These are phyloP conservation scores for Rhynchosporium secalis DNA, from an alignment of 2,329 filamentous ascomycete species.

Conservation along the genomic window DNA sequence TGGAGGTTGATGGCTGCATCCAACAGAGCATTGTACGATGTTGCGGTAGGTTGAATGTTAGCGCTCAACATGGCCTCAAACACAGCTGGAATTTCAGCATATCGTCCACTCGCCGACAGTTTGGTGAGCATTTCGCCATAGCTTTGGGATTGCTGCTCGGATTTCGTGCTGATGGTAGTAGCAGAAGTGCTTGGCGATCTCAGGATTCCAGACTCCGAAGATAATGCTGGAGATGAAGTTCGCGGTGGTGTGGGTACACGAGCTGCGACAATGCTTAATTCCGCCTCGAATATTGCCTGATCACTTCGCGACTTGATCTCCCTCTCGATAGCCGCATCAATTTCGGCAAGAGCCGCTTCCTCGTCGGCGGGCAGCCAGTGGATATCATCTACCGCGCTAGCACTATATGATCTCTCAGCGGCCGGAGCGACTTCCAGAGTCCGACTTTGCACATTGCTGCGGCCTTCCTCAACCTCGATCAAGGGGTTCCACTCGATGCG, in stretches of 20 bases:
- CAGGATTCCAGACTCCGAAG: conserved; percentile 43
- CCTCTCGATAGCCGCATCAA: conserved; percentile 79
- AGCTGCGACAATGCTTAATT: conserved; percentile 38
- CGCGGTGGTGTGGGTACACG: conserved; percentile 35
- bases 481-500: conserved; percentile 85
- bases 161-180: conserved; percentile 51
- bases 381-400: conserved; percentile 37
- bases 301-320: conserved; percentile 61
- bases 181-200: conserved; percentile 54
- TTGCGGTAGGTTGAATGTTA: conserved; percentile 75
- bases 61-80: conserved; percentile 89
- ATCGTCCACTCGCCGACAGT: conserved; percentile 70
- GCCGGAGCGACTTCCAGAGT: conserved; percentile 26
- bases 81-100: conserved; percentile 83
- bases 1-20: conserved; percentile 82
- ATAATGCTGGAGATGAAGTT: conserved; percentile 34
- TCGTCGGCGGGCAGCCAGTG: conserved; percentile 46
- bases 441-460: conserved; percentile 23
- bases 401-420: conserved; percentile 33
- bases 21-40: conserved; percentile 90
- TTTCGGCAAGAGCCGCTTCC: conserved; percentile 69
- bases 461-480: conserved; percentile 34
- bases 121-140: conserved; percentile 79
- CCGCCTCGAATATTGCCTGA: conserved; percentile 42
- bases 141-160: conserved; percentile 63